Evolutionary conservation across 179 eudicot species (phyloP), one percentile per base, ranked within the genome.

Genomic region (Beta macrorhiza): DNA sequence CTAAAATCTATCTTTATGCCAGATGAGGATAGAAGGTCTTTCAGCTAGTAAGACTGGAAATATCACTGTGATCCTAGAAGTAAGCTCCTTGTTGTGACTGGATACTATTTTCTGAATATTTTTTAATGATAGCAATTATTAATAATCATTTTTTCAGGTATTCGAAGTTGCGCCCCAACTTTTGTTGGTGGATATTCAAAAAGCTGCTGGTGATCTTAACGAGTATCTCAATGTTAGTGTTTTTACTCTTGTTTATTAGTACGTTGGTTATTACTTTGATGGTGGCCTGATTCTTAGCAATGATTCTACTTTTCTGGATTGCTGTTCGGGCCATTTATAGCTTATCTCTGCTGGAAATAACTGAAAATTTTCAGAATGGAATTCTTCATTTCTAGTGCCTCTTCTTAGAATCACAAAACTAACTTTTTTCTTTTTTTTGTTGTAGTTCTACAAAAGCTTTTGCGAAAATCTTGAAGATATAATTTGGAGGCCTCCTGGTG

Each of bases 1-100:
- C 62, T 81, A 25, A 67, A 63, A 64, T 81, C 29, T 44, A 61
- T 56, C 37, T n/a, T 81, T 57, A 16, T 83, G 70, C 71, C 89
- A 95, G 99, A 91, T 95, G 99, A 93, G 99, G 87, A 88, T 95
- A 67, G 99, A 95, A 91, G 97, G 98, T 72, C 91, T 91, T 82
- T 92, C 97, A 56, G 89, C 90, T 58, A 85, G 84, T 79, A 95
- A 88, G 89, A 83, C 88, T 61, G 93, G 94, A 78, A 93, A 89
- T 84, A 77, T 95, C 85, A 91, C 93, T 10, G 95, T 91, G 49
- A 93, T 95, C 67, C 76, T 95, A 77, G 98, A 95, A 87, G 99
- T 92, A 83, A 84, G 87, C 81, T 82, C 64, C 75, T 56, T 32
- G 65, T n/a, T 76, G 16, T 62, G 45, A 61, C 69, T 32, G 53